Percentiles rank a stretch among this genome's conserved stretches.
phyloP scores from a whole-genome alignment of 2,329 filamentous ascomycete species.

The Phialophora expanda region DNA sequence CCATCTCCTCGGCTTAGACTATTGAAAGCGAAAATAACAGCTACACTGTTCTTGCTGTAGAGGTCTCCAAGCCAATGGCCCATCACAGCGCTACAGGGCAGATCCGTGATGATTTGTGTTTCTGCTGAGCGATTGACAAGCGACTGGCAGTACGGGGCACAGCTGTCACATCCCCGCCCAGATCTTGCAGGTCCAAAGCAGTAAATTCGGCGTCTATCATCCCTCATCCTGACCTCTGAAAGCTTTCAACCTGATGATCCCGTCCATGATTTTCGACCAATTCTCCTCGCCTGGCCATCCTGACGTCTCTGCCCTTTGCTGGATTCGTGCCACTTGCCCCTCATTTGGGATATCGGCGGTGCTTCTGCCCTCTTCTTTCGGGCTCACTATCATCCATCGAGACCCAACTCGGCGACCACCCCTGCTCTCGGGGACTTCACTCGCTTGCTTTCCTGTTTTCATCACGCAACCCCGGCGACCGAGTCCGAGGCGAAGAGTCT shows the following conservation, averaged over 20 bases:
- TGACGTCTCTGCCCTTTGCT: slow-evolving; percentile 15
- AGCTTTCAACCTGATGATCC: slow-evolving; percentile 2
- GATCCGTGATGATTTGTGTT: slow-evolving; percentile 9
- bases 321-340: slow-evolving; percentile 6
- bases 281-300: neutral
- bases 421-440: slow-evolving; percentile 18
- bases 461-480: slow-evolving; percentile 14
- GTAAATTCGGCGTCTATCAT: slow-evolving; percentile 14
- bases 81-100: neutral
- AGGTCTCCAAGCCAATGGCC: neutral
- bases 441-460: slow-evolving; percentile 22
- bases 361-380: slow-evolving; percentile 13
- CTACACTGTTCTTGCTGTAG: neutral
- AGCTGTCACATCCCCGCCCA: neutral
- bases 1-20: neutral
- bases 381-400: slow-evolving; percentile 2
- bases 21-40: neutral
- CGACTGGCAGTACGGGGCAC: neutral
- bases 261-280: slow-evolving; percentile 1
- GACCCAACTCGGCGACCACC: slow-evolving; percentile 14
- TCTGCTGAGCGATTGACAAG: slow-evolving; percentile 2
- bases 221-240: neutral
- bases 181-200: slow-evolving; percentile 11
- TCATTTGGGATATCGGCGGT: slow-evolving; percentile 21
- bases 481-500: slow-evolving; percentile 13